A percentile compares a stretch with the other conserved stretches of the same genome.
Conservation (phyloP, 371 early-diverging fungal species). For the Mucor sp. region DNA sequence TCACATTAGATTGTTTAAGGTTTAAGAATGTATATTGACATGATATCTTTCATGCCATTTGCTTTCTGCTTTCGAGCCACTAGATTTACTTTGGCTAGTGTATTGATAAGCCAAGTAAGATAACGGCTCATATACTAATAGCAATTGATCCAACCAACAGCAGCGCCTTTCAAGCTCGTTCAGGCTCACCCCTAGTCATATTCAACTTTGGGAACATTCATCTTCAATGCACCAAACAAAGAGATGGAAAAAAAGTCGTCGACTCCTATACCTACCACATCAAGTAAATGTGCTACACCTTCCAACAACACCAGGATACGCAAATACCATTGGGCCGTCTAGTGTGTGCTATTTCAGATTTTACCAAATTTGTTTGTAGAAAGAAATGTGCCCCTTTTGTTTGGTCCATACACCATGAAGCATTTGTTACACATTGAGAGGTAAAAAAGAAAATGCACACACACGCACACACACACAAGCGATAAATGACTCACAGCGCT, state of each 20-base stretch:
- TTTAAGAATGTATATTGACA: no score
- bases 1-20: no score
- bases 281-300: not conserved
- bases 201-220: not conserved
- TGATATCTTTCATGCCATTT: no score
- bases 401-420: not conserved
- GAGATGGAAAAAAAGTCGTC: not conserved
- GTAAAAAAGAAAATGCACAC: not conserved
- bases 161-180: no score
- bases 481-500: not conserved
- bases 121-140: not conserved
- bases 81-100: not conserved
- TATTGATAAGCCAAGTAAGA: not conserved
- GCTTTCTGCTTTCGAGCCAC: not conserved
- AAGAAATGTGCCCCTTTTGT: slow-evolving; percentile 4
- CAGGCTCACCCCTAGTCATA: not conserved
- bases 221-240: not conserved
- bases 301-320: not conserved
- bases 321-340: not conserved
- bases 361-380: not conserved
- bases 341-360: not conserved
- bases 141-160: no score
- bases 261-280: not conserved
- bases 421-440: slow-evolving; percentile 1
- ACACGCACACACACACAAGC: not conserved